Percentiles rank a stretch among this genome's conserved stretches.
Conservation (phyloP, 108 stramenopile genomes). For the Ochromonas danica region DNA sequence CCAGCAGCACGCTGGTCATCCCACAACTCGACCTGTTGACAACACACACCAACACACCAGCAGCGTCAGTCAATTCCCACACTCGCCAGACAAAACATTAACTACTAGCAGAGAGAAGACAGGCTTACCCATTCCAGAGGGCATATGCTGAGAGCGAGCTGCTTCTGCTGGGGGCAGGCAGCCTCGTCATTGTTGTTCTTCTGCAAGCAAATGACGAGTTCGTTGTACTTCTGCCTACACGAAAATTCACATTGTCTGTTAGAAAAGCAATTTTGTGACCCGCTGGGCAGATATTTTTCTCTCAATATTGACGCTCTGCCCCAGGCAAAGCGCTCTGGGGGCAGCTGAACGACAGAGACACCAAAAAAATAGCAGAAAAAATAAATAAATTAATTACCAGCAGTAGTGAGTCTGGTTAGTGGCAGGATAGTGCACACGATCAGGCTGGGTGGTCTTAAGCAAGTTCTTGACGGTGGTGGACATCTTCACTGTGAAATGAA, state of each 20-base stretch:
- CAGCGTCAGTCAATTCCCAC: not conserved
- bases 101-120: no score
- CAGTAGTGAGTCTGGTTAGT: constrained; percentile 84
- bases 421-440: not conserved
- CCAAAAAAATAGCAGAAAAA: no score
- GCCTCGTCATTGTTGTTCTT: constrained; percentile 71
- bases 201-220: constrained; percentile 86
- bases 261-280: no score
- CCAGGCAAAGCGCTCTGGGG: no score
- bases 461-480: not conserved
- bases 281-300: no score
- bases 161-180: constrained; percentile 72
- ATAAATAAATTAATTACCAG: constrained; percentile 77
- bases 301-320: no score
- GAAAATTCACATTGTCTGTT: no score
- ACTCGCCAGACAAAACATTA: not conserved
- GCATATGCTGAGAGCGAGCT: constrained; percentile 73
- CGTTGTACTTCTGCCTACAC: constrained; percentile 65
- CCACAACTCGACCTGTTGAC: not conserved
- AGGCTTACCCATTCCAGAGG: constrained; percentile 67
- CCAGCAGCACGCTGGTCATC: not conserved
- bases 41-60: not conserved
- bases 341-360: no score
- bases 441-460: not conserved
- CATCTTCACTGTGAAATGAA: no score